A percentile compares a stretch with the other conserved stretches of the same genome.
Evolutionary conservation across 129 eudicot genomes (phyloP).

Genomic region (Escallonia rubra): DNA sequence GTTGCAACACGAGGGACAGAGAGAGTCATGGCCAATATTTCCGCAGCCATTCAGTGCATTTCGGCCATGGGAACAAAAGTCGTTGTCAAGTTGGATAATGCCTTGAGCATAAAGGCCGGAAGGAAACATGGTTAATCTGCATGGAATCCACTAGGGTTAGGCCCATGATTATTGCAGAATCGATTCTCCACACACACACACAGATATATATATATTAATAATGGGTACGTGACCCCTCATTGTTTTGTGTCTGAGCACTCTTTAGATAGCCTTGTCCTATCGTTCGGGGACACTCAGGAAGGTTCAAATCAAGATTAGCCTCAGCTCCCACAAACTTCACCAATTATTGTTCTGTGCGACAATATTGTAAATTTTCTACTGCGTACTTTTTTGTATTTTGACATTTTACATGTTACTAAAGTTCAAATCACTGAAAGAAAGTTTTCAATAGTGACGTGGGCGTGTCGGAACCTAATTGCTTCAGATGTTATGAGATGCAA

Average conservation of each 20-base stretch:
- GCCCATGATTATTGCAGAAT: constrained; percentile 8
- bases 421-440: too few relatives aligned
- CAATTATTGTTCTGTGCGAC: background rate
- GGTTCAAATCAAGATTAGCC: background rate
- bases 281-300: constrained; percentile 6
- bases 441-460: too few relatives aligned
- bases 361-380: too few relatives aligned
- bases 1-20: too few relatives aligned
- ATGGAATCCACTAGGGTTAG: constrained; percentile 20
- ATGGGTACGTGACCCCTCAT: background rate
- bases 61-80: too few relatives aligned
- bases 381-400: too few relatives aligned
- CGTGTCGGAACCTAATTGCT: too few relatives aligned
- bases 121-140: constrained; percentile 15
- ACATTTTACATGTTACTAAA: too few relatives aligned
- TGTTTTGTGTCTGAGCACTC: constrained; percentile 4
- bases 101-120: constrained; percentile 1
- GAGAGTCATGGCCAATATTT: too few relatives aligned
- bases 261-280: constrained; percentile 4
- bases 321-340: constrained; percentile 2
- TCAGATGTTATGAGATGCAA: too few relatives aligned
- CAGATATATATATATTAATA: too few relatives aligned
- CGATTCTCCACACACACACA: constrained; percentile 25
- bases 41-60: too few relatives aligned
- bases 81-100: background rate